Percentiles rank a stretch among this genome's conserved stretches.
Evolutionary conservation across 1,284 basidiomycete genomes (phyloP).

Genomic region (Cryptococcus depauperatus): DNA sequence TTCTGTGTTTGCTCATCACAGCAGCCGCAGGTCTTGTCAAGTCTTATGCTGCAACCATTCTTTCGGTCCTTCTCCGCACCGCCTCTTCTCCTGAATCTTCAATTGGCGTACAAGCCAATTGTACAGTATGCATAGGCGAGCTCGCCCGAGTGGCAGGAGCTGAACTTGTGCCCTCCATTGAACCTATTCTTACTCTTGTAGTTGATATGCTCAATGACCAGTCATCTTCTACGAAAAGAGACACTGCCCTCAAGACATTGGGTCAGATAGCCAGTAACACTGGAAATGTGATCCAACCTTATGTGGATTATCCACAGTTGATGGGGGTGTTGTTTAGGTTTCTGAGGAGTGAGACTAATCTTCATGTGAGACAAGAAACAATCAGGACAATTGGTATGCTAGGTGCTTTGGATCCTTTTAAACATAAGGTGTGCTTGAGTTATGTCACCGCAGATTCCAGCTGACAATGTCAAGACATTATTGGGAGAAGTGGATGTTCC

Average conservation of each 20-base stretch:
- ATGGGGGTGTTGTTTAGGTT: constrained; percentile 82
- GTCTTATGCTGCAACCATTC: constrained; percentile 93
- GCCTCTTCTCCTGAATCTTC: constrained; percentile 77
- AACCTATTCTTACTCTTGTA: constrained; percentile 82
- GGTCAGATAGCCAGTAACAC: constrained; percentile 95
- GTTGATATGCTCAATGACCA: constrained; percentile 82
- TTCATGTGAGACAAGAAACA: constrained; percentile 73
- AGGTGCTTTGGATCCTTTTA: constrained; percentile 95
- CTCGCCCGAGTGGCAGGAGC: constrained; percentile 89
- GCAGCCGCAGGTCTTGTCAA: constrained; percentile 92
- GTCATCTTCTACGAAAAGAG: constrained; percentile 65
- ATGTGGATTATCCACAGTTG: constrained; percentile 84
- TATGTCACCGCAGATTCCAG: too few relatives aligned
- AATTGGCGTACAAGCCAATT: constrained; percentile 81
- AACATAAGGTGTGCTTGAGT: constrained; percentile 63
- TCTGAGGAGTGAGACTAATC: constrained; percentile 70
- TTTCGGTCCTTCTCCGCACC: constrained; percentile 70
- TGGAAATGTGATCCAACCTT: constrained; percentile 85
- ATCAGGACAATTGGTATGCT: constrained; percentile 92
- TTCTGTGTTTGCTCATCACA: constrained; percentile 77
- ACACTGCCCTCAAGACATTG: constrained; percentile 87
- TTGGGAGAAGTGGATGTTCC: constrained; percentile 70
- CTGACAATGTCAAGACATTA: constrained; percentile 51
- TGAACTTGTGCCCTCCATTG: constrained; percentile 73
- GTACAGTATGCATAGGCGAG: constrained; percentile 91